phyloP scores from a whole-genome alignment of 2,329 filamentous ascomycete species.

The Ophiostoma pallidulum region DNA sequence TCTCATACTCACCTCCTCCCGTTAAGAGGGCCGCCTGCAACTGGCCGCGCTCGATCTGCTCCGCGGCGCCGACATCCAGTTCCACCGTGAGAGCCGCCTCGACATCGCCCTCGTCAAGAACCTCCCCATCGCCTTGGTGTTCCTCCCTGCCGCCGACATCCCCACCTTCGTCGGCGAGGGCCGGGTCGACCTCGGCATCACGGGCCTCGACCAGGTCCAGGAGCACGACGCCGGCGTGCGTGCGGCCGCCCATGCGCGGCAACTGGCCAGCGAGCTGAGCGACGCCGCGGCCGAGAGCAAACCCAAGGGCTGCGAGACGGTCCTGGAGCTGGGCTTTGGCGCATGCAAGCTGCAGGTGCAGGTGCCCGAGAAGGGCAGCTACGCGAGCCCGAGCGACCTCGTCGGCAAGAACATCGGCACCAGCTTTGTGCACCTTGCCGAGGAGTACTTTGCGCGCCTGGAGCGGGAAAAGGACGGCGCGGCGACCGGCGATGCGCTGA shows the following conservation, averaged over 20 bases:
- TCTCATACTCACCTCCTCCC: neutral
- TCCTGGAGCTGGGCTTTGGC: slow-evolving; percentile 87
- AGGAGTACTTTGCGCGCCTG: slow-evolving; percentile 72
- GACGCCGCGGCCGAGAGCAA: slow-evolving; percentile 26
- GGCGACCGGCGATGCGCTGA: slow-evolving; percentile 24
- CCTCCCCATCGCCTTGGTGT: slow-evolving; percentile 86
- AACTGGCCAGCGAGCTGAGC: slow-evolving; percentile 18
- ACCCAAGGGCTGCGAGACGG: slow-evolving; percentile 61
- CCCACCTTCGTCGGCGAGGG: slow-evolving; percentile 96
- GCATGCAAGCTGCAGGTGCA: slow-evolving; percentile 93
- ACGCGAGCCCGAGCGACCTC: slow-evolving; percentile 62
- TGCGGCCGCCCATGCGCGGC: slow-evolving; percentile 35
- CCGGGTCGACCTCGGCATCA: slow-evolving; percentile 83
- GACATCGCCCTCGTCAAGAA: slow-evolving; percentile 98
- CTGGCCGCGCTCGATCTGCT: slow-evolving; percentile 82
- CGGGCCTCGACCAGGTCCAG: slow-evolving; percentile 82
- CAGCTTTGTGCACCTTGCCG: slow-evolving; percentile 80
- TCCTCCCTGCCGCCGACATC: slow-evolving; percentile 94
- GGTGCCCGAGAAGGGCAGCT: slow-evolving; percentile 74
- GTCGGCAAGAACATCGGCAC: slow-evolving; percentile 91
- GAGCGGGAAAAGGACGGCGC: slow-evolving; percentile 46
- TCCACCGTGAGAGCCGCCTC: slow-evolving; percentile 85
- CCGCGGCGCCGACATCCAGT: slow-evolving; percentile 90
- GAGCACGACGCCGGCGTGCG: slow-evolving; percentile 68
- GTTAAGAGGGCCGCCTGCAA: slow-evolving; percentile 80